Evolutionary conservation across 2,329 filamentous ascomycete genomes (phyloP).

Genomic region (Botrytis sinoallii): DNA sequence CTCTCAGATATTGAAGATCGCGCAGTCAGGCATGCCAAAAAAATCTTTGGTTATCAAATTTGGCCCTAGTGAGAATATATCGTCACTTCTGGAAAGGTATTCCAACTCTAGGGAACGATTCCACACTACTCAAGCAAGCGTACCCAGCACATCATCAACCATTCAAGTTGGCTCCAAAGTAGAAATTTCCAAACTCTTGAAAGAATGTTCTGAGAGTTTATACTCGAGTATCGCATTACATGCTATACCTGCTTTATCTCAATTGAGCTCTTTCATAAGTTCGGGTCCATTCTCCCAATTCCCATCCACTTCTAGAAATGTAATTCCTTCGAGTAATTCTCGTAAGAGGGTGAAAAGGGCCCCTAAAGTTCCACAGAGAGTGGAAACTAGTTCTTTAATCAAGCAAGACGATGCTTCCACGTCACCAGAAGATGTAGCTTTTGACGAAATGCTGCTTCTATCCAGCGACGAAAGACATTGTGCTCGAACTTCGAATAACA

Average conservation of each 20-base stretch:
- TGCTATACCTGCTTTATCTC: not conserved
- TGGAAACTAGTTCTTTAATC: no score
- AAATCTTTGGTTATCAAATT: not conserved
- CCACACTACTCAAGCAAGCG: not conserved
- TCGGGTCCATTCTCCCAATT: not conserved
- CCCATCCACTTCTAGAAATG: not conserved
- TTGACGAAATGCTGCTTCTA: not conserved
- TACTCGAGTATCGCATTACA: not conserved
- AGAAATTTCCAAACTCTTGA: not conserved
- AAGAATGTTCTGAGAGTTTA: not conserved
- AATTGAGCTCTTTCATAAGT: constrained; percentile 3
- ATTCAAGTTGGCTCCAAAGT: not conserved
- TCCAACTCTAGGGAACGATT: not conserved
- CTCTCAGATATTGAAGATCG: not conserved
- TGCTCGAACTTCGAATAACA: not conserved
- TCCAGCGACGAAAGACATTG: not conserved
- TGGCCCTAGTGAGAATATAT: not conserved
- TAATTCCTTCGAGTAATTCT: no score
- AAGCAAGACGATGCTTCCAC: not conserved
- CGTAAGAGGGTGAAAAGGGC: not conserved
- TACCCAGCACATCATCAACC: not conserved
- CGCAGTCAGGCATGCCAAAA: not conserved
- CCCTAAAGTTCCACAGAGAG: no score
- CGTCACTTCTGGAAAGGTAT: not conserved
- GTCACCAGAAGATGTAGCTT: not conserved